These are phyloP conservation scores for Sicyos baderoa DNA, from an alignment of 306 rosid species.

Conservation along the genomic window DNA sequence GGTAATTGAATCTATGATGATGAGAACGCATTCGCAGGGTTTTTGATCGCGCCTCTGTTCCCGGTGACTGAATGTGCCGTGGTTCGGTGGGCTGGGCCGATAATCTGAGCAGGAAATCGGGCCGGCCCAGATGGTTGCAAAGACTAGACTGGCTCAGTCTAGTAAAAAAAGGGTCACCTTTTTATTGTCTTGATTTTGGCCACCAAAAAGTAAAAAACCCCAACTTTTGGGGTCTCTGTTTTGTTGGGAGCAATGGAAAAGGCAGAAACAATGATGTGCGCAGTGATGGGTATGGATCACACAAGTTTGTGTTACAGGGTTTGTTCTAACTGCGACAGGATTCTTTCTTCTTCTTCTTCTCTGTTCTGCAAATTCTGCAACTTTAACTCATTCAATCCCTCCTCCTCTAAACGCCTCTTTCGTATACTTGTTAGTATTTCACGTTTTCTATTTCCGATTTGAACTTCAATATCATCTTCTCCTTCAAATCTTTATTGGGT, in stretches of 20 bases:
- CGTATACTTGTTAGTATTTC: conserved; percentile 42
- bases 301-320: conserved; percentile 44
- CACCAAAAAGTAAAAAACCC: too few relatives aligned
- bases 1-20: not conserved
- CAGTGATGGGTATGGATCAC: conserved; percentile 43
- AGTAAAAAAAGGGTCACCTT: too few relatives aligned
- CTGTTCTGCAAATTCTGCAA: conserved; percentile 45
- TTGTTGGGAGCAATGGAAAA: too few relatives aligned
- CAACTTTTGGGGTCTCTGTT: too few relatives aligned
- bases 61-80: not conserved
- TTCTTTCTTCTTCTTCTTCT: conserved; percentile 34
- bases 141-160: too few relatives aligned
- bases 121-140: not conserved
- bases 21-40: too few relatives aligned
- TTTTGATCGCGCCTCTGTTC: not conserved
- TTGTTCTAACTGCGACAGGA: conserved; percentile 52
- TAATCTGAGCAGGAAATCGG: not conserved
- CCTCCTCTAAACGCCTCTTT: conserved; percentile 51
- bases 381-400: conserved; percentile 30
- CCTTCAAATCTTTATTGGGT: too few relatives aligned
- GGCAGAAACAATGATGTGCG: too few relatives aligned
- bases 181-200: too few relatives aligned
- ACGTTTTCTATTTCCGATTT: not conserved
- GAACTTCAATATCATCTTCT: not conserved
- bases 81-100: conserved; percentile 1